Percentiles rank a stretch among this genome's conserved stretches.
Conservation (phyloP, 192 early-diverging fungal genomes). For the Backusella psychrophila region DNA sequence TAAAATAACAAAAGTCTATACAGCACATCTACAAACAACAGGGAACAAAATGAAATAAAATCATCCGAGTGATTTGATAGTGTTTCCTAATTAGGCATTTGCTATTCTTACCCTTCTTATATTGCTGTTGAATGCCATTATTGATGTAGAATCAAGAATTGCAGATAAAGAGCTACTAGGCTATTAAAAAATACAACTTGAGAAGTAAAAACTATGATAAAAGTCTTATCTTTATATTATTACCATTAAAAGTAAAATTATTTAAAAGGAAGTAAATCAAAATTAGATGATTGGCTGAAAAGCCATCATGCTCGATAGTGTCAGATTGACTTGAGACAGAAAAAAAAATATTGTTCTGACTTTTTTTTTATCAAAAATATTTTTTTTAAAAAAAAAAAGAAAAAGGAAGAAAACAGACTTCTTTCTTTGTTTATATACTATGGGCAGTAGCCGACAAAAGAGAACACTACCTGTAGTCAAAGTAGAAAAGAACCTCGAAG, state of each 20-base stretch:
- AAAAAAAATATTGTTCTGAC: not conserved
- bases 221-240: not conserved
- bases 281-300: not conserved
- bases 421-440: not conserved
- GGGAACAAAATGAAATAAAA: not conserved
- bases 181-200: too few species aligned
- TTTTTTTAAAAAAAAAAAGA: not conserved
- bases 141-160: too few species aligned
- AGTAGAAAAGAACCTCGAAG: conserved; percentile 7
- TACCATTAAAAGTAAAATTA: not conserved
- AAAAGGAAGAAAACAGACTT: not conserved
- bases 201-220: not conserved
- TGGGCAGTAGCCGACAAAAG: not conserved
- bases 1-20: too few species aligned
- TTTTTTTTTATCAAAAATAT: not conserved
- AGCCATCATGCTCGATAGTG: not conserved
- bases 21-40: not conserved
- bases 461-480: conserved; percentile 5
- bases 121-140: too few species aligned
- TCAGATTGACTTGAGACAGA: conserved; percentile 4
- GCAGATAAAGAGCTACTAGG: too few species aligned
- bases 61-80: not conserved
- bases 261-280: not conserved
- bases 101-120: not conserved
- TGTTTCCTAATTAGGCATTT: not conserved